phyloP scores from a whole-genome alignment of 345 rosid species.

The Salix caprea region DNA sequence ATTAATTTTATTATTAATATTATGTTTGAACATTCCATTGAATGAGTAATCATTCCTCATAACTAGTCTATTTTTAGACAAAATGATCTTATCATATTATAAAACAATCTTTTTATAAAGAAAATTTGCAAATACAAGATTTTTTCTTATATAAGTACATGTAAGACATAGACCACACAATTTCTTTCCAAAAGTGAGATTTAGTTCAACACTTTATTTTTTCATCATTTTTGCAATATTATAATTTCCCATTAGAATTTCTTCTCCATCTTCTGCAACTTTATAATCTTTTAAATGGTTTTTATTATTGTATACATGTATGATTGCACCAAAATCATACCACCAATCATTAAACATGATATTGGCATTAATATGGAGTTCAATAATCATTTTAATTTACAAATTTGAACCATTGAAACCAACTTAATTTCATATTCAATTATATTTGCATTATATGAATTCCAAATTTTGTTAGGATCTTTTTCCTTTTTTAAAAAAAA shows the following conservation, averaged over 20 bases:
- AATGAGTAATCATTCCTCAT: rapidly evolving
- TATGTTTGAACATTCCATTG: not conserved
- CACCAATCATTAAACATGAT: not conserved
- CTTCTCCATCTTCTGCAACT: not conserved
- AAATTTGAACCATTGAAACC: not conserved
- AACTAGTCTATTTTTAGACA: no score
- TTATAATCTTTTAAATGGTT: not conserved
- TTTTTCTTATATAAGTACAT: not conserved
- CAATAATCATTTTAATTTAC: not conserved
- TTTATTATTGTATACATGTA: no score
- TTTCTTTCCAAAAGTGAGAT: no score
- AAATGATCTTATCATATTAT: no score
- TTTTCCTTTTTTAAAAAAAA: no score
- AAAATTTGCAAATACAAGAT: no score
- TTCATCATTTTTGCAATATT: rapidly evolving
- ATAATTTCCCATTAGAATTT: no score
- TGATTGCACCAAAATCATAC: not conserved
- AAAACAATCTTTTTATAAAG: no score
- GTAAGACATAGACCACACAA: no score
- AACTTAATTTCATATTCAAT: no score
- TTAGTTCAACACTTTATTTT: not conserved
- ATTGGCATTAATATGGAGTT: no score
- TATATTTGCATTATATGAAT: no score
- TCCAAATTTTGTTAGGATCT: not conserved
- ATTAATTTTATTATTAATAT: not conserved